Base-by-base conservation (phyloP, 2,329 filamentous ascomycete species). In the Colletotrichum kahawae region DNA sequence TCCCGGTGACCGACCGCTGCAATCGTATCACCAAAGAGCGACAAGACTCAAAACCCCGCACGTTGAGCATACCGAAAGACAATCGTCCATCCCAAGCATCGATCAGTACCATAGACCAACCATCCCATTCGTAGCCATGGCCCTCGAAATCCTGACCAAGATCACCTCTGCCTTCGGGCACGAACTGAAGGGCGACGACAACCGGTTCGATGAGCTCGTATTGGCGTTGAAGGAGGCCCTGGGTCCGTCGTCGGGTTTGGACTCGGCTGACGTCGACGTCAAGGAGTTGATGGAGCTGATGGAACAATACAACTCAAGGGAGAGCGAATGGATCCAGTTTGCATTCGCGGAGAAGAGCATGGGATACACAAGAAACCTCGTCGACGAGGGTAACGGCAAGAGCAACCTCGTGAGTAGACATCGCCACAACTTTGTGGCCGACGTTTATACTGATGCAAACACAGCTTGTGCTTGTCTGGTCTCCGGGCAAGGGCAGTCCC, bases 401-500 rank as follows among this genome's bases (percentile, higher is more conserved):
- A 93, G 92, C 80, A 95, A 95, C 80, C 83, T 95, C 82, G 92
- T 94, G 85, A 81, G 90, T 84, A 59, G 10, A 75, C 62, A 70
- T 10, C 16, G 59, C 72, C 62, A 76, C 75, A 56, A 76, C 69
- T 74, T 77, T 77, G 82, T 85, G 77, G 84, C 79, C 63, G 75
- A 79, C 74, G 77, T 73, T 73, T 71, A 67, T 78, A 77, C 54
- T 76, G 57, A 76, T 33, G 7, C 59, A 18, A 13, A 54, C 67
- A 80, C 82, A 96, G 94, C 90, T 98, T 77, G 91, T 98, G 63
- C 91, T 98, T 54, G 95, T 98, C 51, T 98, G 96, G 96, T 93
- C 92, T 18, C 95, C 96, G 1, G 94, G 94, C 67, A 95, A 95
- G 85, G 91, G 91, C 48, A 96, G 94, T 79, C 93, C 94, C 13